Base-by-base conservation (phyloP, 75 land plant genomes). In the Sequoiadendron giganteum region DNA sequence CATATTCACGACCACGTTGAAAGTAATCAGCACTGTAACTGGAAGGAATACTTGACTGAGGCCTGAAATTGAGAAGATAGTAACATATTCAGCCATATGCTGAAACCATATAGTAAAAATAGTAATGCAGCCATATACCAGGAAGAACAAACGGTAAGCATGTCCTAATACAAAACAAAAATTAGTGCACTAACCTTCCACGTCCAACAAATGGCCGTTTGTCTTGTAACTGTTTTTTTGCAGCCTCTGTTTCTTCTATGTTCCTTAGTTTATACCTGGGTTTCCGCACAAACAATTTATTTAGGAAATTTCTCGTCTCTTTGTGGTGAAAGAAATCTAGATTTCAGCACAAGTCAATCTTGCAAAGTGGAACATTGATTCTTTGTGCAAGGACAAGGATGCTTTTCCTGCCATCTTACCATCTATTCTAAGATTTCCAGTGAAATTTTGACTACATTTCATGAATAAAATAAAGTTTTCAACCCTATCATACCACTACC, bases 181-280 rank as follows among this genome's bases (percentile, higher is more conserved):
- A 48, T 56, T 11, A 77, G 82, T 39, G 25, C 47, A 3, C 93
- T 90, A 91, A 86, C 92, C 94, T 97, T 75, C 91, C 88, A 75
- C 93, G 87, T 28, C 97, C 97, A 83, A 89, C 92, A 85, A 97
- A 91, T 7, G 92, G 95, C 83, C 97, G 93, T 88, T 94, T 97
- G 38, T 97, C 99, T 87, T 98, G 99, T 43, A 98, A 86, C 34
- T 95, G 95, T 90, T 98, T 98, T 87, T 98, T 98, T 21, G 99
- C 99, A 82, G 99, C 99, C 83, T 98, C 99, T 52, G 99, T 98
- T 91, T 98, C 99, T 91, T 98, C 99, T 32, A 98, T 98, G 86
- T 98, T 98, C 84, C 88, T 94, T 32, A 98, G 89, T 91, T 98
- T 98, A 88, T 92, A 97, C 83, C 99, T 98, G 91, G 76, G 92